phyloP scores from a whole-genome alignment of 2,329 filamentous ascomycete species.

The Monascus ruber region DNA sequence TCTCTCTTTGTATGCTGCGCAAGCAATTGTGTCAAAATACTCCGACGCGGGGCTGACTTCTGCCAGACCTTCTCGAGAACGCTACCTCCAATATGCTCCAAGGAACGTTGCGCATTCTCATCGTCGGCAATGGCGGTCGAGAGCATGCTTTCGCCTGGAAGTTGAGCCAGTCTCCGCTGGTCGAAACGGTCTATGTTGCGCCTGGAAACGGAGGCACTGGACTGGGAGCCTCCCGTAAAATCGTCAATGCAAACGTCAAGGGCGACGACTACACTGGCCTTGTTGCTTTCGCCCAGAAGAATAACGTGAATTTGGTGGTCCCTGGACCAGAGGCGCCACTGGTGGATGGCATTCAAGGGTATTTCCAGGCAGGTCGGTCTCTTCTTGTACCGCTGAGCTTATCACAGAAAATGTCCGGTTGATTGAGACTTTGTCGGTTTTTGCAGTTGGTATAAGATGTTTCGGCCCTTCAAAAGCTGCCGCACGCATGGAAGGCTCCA shows the following conservation, averaged over 20 bases:
- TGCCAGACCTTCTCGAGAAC: conserved; percentile 3
- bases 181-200: conserved; percentile 59
- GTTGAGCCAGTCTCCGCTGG: conserved; percentile 66
- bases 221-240: conserved; percentile 43
- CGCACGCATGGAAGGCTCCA: conserved; percentile 87
- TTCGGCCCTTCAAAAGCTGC: conserved; percentile 81
- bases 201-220: conserved; percentile 83
- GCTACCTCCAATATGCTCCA: conserved; percentile 22
- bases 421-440: conserved; percentile 3
- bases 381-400: background rate
- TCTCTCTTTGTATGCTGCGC: too few species aligned
- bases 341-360: conserved; percentile 77
- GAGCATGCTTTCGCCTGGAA: conserved; percentile 96
- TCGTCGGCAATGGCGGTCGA: conserved; percentile 86
- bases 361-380: conserved; percentile 52
- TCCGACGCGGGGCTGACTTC: background rate
- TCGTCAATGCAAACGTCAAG: conserved; percentile 61
- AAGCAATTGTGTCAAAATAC: background rate
- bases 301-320: conserved; percentile 69
- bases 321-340: conserved; percentile 90
- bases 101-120: conserved; percentile 56
- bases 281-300: conserved; percentile 60
- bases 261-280: conserved; percentile 68
- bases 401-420: background rate
- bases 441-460: conserved; percentile 56